phyloP scores from a whole-genome alignment of 225 moss, liverwort and hornwort species.

The Rhytidiadelphus loreus region DNA sequence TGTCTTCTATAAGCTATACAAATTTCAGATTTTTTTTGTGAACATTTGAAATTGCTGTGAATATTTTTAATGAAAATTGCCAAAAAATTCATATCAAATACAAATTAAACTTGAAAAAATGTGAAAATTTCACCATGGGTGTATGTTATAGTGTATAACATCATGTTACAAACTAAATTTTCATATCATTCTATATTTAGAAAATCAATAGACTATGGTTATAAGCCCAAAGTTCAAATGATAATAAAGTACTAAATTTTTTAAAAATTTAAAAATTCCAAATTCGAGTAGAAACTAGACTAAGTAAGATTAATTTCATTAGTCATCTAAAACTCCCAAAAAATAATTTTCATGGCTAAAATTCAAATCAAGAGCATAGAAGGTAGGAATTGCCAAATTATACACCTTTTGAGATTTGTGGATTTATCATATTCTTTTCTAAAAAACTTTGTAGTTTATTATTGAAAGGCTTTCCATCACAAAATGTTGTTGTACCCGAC shows the following conservation, averaged over 20 bases:
- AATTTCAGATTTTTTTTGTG: background rate
- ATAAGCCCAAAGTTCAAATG: background rate
- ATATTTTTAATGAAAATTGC: background rate
- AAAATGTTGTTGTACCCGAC: background rate
- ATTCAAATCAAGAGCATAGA: background rate
- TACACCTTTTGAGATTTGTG: background rate
- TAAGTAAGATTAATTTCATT: background rate
- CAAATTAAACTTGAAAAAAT: background rate
- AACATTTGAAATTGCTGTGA: background rate
- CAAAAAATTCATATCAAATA: background rate
- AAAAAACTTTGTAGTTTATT: background rate
- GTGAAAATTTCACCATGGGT: accelerated
- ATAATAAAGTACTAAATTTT: background rate
- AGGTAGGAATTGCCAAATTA: background rate
- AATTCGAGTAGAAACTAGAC: background rate
- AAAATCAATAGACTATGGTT: background rate
- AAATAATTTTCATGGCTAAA: background rate
- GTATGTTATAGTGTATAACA: background rate
- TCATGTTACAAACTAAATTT: background rate
- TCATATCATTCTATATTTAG: accelerated
- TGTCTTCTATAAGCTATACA: background rate
- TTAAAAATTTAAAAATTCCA: background rate
- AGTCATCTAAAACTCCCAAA: background rate
- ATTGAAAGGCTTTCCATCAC: background rate
- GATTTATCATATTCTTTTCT: background rate